Percentiles rank a stretch among this genome's conserved stretches.
Evolutionary conservation across 129 eudicot species (phyloP).

Genomic region (Flaveria bidentis): DNA sequence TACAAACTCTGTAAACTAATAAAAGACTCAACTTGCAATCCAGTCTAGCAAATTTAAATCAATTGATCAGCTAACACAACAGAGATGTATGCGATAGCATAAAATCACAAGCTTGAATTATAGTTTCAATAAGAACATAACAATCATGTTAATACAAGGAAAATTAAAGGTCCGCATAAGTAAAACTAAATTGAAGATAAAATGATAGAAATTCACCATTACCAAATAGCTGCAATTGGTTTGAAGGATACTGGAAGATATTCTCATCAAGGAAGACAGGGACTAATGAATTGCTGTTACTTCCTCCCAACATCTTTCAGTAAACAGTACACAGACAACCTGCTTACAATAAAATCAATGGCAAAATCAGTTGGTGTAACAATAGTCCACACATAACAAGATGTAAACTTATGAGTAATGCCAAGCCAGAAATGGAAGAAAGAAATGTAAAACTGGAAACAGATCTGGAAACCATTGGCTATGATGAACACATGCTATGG

Average conservation of each 20-base stretch:
- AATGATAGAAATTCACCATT: conserved; percentile 52
- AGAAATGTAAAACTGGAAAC: not conserved
- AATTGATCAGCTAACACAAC: not conserved
- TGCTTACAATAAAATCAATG: conserved; percentile 24
- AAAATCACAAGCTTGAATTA: not conserved
- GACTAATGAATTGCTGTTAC: conserved; percentile 48
- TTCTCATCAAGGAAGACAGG: conserved; percentile 65
- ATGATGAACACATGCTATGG: not conserved
- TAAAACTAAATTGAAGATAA: not conserved
- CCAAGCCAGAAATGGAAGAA: not conserved
- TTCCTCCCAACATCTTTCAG: conserved; percentile 71
- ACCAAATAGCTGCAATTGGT: conserved; percentile 78
- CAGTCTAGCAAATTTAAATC: not conserved
- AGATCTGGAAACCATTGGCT: not conserved
- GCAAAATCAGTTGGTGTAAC: conserved; percentile 7
- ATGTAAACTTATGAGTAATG: not conserved
- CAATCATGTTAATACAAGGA: not conserved
- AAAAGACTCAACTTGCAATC: not conserved
- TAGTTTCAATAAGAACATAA: not conserved
- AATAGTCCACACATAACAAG: not conserved
- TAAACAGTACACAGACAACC: conserved; percentile 11
- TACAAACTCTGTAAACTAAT: not conserved
- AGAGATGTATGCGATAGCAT: not conserved
- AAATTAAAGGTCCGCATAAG: not conserved
- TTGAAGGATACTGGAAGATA: conserved; percentile 60